A percentile compares a stretch with the other conserved stretches of the same genome.
phyloP scores from a whole-genome alignment of 306 rosid species.

The Cicer chorassanicum region DNA sequence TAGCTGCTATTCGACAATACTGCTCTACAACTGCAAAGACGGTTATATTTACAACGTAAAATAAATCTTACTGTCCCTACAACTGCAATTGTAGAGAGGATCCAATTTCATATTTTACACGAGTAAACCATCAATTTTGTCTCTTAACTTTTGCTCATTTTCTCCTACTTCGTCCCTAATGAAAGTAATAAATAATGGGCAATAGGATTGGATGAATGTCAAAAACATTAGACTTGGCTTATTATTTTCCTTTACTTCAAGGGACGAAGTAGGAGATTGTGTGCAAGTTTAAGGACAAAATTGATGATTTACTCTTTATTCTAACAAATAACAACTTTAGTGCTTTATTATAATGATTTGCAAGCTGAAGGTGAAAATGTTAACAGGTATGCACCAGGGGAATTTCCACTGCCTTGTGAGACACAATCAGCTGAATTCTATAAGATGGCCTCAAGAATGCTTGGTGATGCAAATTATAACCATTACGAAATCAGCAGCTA shows the following conservation, averaged over 20 bases:
- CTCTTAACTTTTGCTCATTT: not conserved
- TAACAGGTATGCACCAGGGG: constrained; percentile 83
- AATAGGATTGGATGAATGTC: not conserved
- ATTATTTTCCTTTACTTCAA: not conserved
- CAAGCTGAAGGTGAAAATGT: constrained; percentile 40
- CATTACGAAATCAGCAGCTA: constrained; percentile 98
- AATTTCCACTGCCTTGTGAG: constrained; percentile 92
- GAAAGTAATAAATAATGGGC: not conserved
- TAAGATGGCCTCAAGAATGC: constrained; percentile 77
- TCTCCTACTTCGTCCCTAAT: not conserved
- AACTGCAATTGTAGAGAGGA: no score
- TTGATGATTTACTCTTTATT: not conserved
- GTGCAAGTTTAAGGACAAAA: not conserved
- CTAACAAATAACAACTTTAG: not conserved
- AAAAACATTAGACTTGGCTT: not conserved
- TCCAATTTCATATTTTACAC: not conserved
- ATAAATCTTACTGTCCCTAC: no score
- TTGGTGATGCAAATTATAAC: constrained; percentile 61
- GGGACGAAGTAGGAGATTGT: not conserved
- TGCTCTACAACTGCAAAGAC: no score
- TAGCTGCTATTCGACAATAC: no score
- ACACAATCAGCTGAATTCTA: constrained; percentile 77
- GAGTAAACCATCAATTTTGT: not conserved
- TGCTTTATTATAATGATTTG: constrained; percentile 28
- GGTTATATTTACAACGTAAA: no score